Conservation (phyloP, 495 filamentous ascomycete species). For the Terfezia boudieri region DNA sequence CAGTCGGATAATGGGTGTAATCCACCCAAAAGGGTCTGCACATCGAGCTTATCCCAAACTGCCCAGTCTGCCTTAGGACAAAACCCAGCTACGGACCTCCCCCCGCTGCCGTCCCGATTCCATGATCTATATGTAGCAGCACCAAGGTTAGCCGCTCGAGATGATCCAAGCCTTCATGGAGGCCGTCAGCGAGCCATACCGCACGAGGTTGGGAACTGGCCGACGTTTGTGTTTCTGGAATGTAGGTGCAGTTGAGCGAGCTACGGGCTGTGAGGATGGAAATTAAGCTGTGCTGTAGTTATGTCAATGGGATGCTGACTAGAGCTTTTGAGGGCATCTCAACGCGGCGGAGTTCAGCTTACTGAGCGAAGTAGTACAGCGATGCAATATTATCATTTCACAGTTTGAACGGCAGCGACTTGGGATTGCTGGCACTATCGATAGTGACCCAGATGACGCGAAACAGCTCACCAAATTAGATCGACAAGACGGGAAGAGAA, state of each 20-base stretch:
- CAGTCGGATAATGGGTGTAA: conserved; percentile 16
- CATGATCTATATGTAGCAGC: conserved; percentile 76
- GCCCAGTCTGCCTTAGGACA: neutral
- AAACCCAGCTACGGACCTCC: conserved; percentile 27
- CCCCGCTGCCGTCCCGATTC: conserved; percentile 64
- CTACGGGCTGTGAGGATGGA: too few species aligned
- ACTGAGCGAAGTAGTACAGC: conserved; percentile 3
- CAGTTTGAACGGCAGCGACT: neutral
- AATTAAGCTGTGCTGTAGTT: too few species aligned
- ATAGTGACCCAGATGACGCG: neutral
- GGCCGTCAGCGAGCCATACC: conserved; percentile 62
- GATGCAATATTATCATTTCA: neutral
- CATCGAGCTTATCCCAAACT: conserved; percentile 9
- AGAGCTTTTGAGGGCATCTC: conserved; percentile 2
- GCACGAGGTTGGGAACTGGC: conserved; percentile 79
- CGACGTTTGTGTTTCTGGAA: conserved; percentile 78
- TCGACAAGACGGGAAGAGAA: neutral
- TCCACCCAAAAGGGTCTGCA: conserved; percentile 5
- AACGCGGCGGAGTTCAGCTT: neutral
- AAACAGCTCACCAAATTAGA: neutral
- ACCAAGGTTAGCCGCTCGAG: conserved; percentile 45
- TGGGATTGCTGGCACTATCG: neutral
- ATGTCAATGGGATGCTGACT: neutral
- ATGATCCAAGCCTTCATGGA: conserved; percentile 67
- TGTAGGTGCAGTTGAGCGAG: conserved; percentile 32